These are phyloP conservation scores for Phytophthora nicotianae DNA, from an alignment of 352 stramenopile genomes.

Conservation along the genomic window DNA sequence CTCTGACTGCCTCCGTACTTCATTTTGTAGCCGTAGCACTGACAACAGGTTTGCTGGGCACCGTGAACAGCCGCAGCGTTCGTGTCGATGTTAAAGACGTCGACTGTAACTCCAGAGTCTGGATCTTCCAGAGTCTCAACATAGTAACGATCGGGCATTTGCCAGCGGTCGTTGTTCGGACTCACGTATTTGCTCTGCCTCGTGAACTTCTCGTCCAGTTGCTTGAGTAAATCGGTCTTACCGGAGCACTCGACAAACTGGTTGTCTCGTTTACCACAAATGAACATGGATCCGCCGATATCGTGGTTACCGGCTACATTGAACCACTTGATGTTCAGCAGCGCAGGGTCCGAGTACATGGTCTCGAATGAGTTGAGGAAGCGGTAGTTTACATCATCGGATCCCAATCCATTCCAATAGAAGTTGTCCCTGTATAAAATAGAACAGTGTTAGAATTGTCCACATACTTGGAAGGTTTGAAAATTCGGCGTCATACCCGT, in stretches of 20 bases:
- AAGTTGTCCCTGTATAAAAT: constrained; percentile 50
- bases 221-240: constrained; percentile 63
- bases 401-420: constrained; percentile 77
- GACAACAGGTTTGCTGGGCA: constrained; percentile 72
- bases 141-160: constrained; percentile 71
- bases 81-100: constrained; percentile 78
- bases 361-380: constrained; percentile 71
- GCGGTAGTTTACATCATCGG: constrained; percentile 65
- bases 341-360: constrained; percentile 57
- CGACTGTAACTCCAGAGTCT: constrained; percentile 46
- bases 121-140: constrained; percentile 48
- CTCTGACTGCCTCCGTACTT: constrained; percentile 51
- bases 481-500: constrained; percentile 42
- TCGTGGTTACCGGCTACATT: constrained; percentile 80
- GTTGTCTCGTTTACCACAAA: constrained; percentile 74
- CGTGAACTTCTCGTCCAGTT: constrained; percentile 70
- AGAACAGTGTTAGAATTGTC: constrained; percentile 2
- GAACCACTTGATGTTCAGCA: constrained; percentile 69
- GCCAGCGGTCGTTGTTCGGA: constrained; percentile 69
- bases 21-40: constrained; percentile 74
- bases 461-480: neutral
- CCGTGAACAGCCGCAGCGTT: constrained; percentile 67
- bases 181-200: constrained; percentile 65
- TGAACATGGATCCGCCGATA: constrained; percentile 73
- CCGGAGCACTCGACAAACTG: constrained; percentile 63